Base-by-base conservation (phyloP, 805 yeast genomes). In the Torulaspora quercuum region DNA sequence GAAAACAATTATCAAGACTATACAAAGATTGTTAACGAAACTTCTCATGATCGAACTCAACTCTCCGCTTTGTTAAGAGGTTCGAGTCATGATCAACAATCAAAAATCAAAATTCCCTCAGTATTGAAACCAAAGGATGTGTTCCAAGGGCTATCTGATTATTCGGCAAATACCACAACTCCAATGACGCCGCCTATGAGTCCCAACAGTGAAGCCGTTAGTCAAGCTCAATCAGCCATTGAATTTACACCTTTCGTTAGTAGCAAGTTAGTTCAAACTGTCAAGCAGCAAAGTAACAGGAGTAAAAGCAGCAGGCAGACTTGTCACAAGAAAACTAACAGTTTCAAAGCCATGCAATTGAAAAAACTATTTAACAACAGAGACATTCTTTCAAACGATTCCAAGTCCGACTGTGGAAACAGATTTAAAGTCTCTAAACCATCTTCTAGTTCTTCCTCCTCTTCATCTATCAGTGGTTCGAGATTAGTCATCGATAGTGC, bases 101-200 rank as follows among this genome's bases (percentile, higher is more conserved):
- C 11, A n/a, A 12, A n/a, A n/a, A n/a, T n/a, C n/a, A n/a, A n/a
- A 3, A 39, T 54, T 7, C 54, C 63, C 18, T 56, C 62, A 3
- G 50, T 60, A 1, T 28, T 58, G 11, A 46, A 48, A 25, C 57
- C 60, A 19, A 48, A 39, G 11, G 64, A 61, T 37, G 52, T 55
- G 9, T 61, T 61, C 33, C 35, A 39, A 25, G 48, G 35, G 11
- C 33, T 46, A 12, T 39, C 45, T 8, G 42, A 48, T 32, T 25
- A 37, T n/a, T 32, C 45, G 7, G 31, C 36, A 33, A 28, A 33
- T 14, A 27, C 22, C 8, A 40, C 47, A n/a, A 39, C 50, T 4
- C 54, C 57, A 9, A 58, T 59, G 34, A 59, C 64, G 6, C 64
- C 64, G 9, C 64, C 64, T 23, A 53, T 51, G 56, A 52, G 55